A percentile compares a stretch with the other conserved stretches of the same genome.
phyloP scores from a whole-genome alignment of 768 basidiomycete genomes.

The Rhizopogon vulgaris region DNA sequence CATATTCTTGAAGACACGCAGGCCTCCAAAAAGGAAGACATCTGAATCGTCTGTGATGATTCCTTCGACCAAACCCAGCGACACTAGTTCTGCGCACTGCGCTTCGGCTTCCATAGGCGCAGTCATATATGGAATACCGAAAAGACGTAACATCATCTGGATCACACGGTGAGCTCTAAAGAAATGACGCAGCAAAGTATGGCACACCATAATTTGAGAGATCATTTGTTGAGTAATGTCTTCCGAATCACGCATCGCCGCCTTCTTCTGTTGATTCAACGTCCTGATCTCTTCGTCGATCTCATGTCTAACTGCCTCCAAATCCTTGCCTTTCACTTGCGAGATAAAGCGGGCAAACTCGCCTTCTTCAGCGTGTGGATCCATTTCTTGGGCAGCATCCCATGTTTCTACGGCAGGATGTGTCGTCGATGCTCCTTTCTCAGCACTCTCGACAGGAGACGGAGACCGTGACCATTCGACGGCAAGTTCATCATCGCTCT shows the following conservation, averaged over 20 bases:
- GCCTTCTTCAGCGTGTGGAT: constrained; percentile 69
- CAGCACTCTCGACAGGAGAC: constrained; percentile 19
- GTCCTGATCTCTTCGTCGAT: constrained; percentile 87
- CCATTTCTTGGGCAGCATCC: constrained; percentile 87
- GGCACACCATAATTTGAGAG: constrained; percentile 65
- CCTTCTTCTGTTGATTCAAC: constrained; percentile 78
- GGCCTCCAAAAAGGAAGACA: constrained; percentile 94
- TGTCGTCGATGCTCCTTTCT: background rate
- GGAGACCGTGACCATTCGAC: constrained; percentile 36
- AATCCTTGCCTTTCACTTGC: constrained; percentile 80
- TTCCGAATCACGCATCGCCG: constrained; percentile 89
- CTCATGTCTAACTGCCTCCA: constrained; percentile 77
- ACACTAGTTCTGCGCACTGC: constrained; percentile 89
- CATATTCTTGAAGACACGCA: constrained; percentile 98
- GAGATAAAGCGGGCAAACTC: constrained; percentile 93
- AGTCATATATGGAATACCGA: constrained; percentile 97
- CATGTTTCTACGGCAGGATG: constrained; percentile 41
- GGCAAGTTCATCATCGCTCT: constrained; percentile 19
- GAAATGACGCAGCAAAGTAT: background rate
- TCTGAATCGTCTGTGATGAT: constrained; percentile 99
- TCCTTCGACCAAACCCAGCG: constrained; percentile 85
- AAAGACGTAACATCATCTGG: constrained; percentile 84
- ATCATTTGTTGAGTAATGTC: constrained; percentile 96
- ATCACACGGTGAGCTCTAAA: background rate
- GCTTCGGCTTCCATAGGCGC: constrained; percentile 99